A percentile compares a stretch with the other conserved stretches of the same genome.
These are phyloP conservation scores for Toxoplasma gondii DNA, from an alignment of 169 alveolate species.

Conservation along the genomic window DNA sequence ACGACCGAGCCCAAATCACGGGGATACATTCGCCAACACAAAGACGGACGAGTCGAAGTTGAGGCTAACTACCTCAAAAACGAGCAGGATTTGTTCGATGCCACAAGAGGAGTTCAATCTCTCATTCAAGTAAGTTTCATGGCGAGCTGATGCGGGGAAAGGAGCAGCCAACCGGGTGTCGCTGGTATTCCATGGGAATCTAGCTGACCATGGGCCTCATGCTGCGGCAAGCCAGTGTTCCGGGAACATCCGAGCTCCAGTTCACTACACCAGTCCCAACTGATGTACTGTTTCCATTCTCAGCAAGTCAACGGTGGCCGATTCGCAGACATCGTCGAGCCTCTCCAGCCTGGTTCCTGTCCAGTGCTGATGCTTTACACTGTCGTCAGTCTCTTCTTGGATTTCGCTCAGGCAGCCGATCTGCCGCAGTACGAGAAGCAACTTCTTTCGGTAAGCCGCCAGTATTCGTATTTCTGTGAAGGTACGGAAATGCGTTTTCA, in stretches of 20 bases:
- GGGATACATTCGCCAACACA: constrained; percentile 70
- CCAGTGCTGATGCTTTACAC: constrained; percentile 36
- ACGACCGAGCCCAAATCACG: constrained; percentile 79
- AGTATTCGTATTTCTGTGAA: no score
- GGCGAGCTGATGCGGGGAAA: not conserved
- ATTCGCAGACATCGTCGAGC: not conserved
- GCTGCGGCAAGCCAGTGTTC: no score
- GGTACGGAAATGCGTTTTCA: not conserved
- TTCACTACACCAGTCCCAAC: no score
- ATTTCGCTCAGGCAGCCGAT: constrained; percentile 20
- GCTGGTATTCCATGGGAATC: not conserved
- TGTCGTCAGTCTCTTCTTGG: constrained; percentile 1
- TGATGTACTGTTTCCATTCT: not conserved
- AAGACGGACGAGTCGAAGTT: constrained; percentile 70
- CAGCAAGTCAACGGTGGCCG: constrained; percentile 38
- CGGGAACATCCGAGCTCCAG: no score
- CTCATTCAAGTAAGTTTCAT: not conserved
- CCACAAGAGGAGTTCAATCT: constrained; percentile 69
- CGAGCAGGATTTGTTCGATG: constrained; percentile 74
- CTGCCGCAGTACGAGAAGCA: constrained; percentile 20
- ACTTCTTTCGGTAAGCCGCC: constrained; percentile 26
- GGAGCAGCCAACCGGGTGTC: not conserved
- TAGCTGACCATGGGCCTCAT: no score
- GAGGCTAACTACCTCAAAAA: constrained; percentile 74
- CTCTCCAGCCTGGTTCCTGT: constrained; percentile 27